Evolutionary conservation across 306 rosid genomes (phyloP).

Genomic region (Trichosanthes cucumerina): DNA sequence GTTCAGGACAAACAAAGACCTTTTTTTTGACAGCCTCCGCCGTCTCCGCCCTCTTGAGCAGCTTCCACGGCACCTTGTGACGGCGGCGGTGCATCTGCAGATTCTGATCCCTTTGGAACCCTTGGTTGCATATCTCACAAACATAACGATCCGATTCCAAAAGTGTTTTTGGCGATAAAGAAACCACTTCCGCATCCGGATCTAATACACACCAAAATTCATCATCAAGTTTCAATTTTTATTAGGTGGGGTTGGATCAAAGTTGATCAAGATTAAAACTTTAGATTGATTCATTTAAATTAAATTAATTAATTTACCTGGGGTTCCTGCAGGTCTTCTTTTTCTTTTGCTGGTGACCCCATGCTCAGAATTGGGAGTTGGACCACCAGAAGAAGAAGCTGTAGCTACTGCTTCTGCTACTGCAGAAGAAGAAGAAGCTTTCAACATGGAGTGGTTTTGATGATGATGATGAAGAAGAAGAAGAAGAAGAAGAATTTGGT

Average conservation of each 20-base stretch:
- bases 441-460: constrained; percentile 38
- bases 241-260: neutral
- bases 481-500: neutral
- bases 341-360: constrained; percentile 55
- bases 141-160: constrained; percentile 84
- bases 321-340: constrained; percentile 97
- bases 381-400: constrained; percentile 25
- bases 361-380: constrained; percentile 39
- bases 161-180: constrained; percentile 74
- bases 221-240: neutral
- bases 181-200: constrained; percentile 96
- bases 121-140: constrained; percentile 98
- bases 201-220: constrained; percentile 23
- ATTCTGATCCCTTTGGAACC: constrained; percentile 93
- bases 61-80: constrained; percentile 92
- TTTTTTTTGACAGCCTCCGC: constrained; percentile 51
- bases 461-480: neutral
- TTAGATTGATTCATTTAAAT: neutral
- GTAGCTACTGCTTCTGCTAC: neutral
- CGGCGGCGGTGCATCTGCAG: constrained; percentile 94
- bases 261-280: neutral
- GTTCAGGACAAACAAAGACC: constrained; percentile 90
- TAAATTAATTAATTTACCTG: constrained; percentile 36
- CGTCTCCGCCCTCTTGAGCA: constrained; percentile 46
- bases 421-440: constrained; percentile 13